Evolutionary conservation across 2,329 filamentous ascomycete genomes (phyloP).

Genomic region (Ophiostoma sp.): DNA sequence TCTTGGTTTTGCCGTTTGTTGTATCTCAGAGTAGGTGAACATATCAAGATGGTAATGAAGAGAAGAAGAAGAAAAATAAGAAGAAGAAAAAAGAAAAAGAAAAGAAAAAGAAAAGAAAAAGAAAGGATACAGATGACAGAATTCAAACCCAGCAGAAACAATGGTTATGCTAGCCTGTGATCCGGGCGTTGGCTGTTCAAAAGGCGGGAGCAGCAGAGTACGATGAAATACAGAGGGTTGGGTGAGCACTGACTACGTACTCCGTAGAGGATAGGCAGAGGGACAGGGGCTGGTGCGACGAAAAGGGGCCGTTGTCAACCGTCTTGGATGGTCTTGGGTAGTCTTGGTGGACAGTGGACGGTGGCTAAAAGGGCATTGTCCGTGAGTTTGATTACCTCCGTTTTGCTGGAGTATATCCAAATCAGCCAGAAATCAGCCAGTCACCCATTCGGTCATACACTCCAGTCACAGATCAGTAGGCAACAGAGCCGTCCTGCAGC

Average conservation of each 20-base stretch:
- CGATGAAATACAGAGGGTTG: slow-evolving; percentile 7
- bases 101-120: too few species aligned
- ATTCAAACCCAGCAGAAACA: too few species aligned
- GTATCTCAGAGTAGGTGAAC: too few species aligned
- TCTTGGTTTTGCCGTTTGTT: too few species aligned
- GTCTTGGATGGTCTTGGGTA: background rate
- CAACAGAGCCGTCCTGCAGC: background rate
- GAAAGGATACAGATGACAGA: too few species aligned
- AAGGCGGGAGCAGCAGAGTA: too few species aligned
- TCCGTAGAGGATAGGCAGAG: background rate
- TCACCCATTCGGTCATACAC: background rate
- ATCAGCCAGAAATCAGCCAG: too few species aligned
- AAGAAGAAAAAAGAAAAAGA: too few species aligned
- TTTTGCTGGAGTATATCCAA: background rate
- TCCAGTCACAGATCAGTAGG: background rate
- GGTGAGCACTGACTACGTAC: background rate
- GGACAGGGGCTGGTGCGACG: background rate
- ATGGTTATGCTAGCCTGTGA: too few species aligned
- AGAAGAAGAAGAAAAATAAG: too few species aligned
- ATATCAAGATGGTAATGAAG: too few species aligned
- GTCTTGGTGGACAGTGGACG: background rate
- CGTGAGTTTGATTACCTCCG: background rate
- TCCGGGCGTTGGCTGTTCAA: too few species aligned
- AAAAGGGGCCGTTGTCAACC: slow-evolving; percentile 11
- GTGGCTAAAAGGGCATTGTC: background rate